Conservation (phyloP, 1,139 yeast genomes). For the Debaryomyces singareniensis region DNA sequence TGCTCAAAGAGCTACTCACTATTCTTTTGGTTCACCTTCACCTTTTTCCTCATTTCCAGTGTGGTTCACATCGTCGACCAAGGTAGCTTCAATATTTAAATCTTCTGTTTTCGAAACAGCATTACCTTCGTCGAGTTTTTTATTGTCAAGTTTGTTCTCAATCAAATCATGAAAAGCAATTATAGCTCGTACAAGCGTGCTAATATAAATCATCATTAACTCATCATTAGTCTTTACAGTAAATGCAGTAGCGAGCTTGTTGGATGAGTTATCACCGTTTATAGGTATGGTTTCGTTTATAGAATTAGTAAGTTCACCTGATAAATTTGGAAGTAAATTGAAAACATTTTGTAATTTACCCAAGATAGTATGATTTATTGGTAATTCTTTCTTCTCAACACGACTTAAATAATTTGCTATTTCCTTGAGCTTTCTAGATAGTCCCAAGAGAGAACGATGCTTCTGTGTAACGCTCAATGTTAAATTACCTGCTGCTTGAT, state of each 20-base stretch:
- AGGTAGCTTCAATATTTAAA: conserved; percentile 4
- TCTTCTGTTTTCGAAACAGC: conserved; percentile 4
- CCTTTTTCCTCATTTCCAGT: conserved; percentile 7
- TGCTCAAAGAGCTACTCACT: not conserved
- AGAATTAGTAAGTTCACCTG: conserved; percentile 17
- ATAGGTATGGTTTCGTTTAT: conserved; percentile 4
- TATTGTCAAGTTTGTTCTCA: conserved; percentile 88
- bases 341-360: conserved; percentile 94
- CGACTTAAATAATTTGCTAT: conserved; percentile 75
- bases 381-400: conserved; percentile 65
- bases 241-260: conserved; percentile 69
- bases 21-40: conserved; percentile 8
- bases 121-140: conserved; percentile 41
- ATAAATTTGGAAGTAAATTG: conserved; percentile 82
- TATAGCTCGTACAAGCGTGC: conserved; percentile 87
- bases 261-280: conserved; percentile 13
- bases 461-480: conserved; percentile 85
- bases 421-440: conserved; percentile 73
- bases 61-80: not conserved
- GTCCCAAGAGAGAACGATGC: conserved; percentile 79
- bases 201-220: conserved; percentile 85
- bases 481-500: conserved; percentile 92
- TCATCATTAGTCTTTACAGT: conserved; percentile 93
- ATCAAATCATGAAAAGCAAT: conserved; percentile 95
- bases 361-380: conserved; percentile 83